Evolutionary conservation across 225 moss, liverwort and hornwort genomes (phyloP).

Genomic region (Takakia lepidozioides): DNA sequence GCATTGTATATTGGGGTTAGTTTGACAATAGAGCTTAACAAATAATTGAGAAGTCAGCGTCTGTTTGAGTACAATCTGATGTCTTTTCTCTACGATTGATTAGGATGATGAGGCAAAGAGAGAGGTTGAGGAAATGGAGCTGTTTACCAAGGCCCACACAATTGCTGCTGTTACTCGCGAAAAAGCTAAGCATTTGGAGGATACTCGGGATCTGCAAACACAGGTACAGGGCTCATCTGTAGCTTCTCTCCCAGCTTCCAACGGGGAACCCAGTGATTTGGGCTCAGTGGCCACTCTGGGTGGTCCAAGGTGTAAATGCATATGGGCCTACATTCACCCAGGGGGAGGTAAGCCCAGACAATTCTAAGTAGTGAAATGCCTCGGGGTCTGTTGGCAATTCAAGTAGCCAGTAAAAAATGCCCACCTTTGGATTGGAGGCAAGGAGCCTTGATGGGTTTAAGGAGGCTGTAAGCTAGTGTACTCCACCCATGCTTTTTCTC

Average conservation of each 20-base stretch:
- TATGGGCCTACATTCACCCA: constrained; percentile 1
- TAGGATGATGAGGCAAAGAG: constrained; percentile 72
- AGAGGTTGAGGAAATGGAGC: constrained; percentile 65
- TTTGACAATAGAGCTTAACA: too few species aligned
- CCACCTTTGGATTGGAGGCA: too few species aligned
- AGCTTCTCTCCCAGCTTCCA: neutral
- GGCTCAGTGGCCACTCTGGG: neutral
- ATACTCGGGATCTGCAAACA: constrained; percentile 55
- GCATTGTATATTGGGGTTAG: too few species aligned
- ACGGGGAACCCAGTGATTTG: neutral
- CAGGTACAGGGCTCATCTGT: constrained; percentile 29
- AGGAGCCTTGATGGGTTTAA: too few species aligned
- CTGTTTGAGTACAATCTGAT: neutral
- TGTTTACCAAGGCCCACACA: constrained; percentile 55
- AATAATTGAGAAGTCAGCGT: neutral
- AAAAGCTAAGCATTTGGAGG: constrained; percentile 75
- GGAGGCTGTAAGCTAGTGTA: too few species aligned
- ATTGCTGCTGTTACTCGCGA: constrained; percentile 74
- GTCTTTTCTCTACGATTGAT: neutral
- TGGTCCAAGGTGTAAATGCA: neutral
- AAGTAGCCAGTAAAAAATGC: too few species aligned
- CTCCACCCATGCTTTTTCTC: too few species aligned
- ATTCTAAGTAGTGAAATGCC: too few species aligned
- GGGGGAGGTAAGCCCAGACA: too few species aligned
- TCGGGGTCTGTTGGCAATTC: too few species aligned